Base-by-base conservation (phyloP, 805 yeast species). In the Ogataea philodendri region DNA sequence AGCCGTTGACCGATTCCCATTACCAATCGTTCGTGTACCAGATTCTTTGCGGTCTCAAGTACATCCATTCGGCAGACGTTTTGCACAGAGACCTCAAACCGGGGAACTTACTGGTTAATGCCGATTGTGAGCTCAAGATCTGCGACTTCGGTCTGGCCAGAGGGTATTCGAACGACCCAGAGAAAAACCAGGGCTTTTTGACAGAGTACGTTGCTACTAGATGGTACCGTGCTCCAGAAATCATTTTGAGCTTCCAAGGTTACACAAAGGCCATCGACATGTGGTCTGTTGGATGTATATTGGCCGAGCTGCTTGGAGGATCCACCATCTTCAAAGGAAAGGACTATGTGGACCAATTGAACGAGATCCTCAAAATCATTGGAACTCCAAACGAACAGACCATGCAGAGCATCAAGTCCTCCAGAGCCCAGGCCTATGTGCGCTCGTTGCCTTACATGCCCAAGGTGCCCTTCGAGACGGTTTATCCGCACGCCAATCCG, bases 141-240 rank as follows among this genome's bases (percentile, higher is more conserved):
- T 90, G 97, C 66, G 98, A 93, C 63, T 90, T 90, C 60, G 97
- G 98, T 11, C 70, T 90, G 41, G 97, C 97, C 1, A 74, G 97
- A 58, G 96, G 97, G 22, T 88, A 83, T 49, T 78, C 87, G 7
- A 78, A 78, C 41, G 82, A 81, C 52, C 84, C 88, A 1, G 89
- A 81, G 42, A 84, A 81, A 50, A 87, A 88, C 50, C 84, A 84
- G 20, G 97, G 96, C n/a, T 90, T 87, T 53, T 67, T 90, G 69
- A 93, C 98, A 1, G 97, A 90, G 60, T 93, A 93, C 57, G 98
- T 93, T 17, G 97, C 98, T 20, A 93, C 98, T 1, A 74, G 98
- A 59, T 93, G 98, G 98, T 93, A 93, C 62, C 71, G 98, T 49
- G 98, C 98, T 3, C 98, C 98, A 0, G 98, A 93, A 57, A 88